These are phyloP conservation scores for Gamsiella multidivaricata DNA, from an alignment of 192 early-diverging fungal species.

Conservation along the genomic window DNA sequence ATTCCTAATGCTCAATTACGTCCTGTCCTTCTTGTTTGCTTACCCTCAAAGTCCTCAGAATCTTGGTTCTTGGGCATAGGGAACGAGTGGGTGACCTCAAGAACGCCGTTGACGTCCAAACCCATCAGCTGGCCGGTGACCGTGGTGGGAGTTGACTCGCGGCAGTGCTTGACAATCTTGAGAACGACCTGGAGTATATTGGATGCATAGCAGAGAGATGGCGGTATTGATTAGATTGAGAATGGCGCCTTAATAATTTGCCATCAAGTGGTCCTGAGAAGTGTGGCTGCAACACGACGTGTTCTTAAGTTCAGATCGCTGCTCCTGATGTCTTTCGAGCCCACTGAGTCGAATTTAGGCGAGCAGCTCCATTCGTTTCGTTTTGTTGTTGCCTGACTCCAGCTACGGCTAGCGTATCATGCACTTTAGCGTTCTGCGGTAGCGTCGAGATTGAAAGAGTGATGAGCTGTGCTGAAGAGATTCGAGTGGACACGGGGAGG, in stretches of 20 bases:
- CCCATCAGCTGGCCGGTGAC: constrained; percentile 96
- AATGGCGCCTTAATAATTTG: not conserved
- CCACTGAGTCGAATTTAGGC: no score
- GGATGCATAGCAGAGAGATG: not conserved
- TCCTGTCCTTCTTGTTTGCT: not conserved
- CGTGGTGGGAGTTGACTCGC: constrained; percentile 79
- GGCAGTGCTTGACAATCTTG: constrained; percentile 97
- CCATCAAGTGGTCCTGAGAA: not conserved
- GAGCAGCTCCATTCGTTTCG: no score
- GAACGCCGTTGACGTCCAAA: constrained; percentile 87
- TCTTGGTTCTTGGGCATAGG: constrained; percentile 75
- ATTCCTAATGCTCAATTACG: no score
- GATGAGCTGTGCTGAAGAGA: not conserved
- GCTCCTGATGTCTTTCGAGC: not conserved
- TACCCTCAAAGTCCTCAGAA: constrained; percentile 54
- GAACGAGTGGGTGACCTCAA: constrained; percentile 94
- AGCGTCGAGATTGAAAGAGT: not conserved
- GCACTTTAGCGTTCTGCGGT: not conserved
- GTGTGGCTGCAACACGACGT: not conserved
- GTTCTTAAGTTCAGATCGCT: no score
- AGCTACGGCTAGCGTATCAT: no score
- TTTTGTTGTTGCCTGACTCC: no score
- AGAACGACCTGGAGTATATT: constrained; percentile 76
- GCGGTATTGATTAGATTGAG: constrained; percentile 3
- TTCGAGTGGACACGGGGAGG: not conserved